phyloP scores from a whole-genome alignment of 345 rosid species.

The Balakata baccata region DNA sequence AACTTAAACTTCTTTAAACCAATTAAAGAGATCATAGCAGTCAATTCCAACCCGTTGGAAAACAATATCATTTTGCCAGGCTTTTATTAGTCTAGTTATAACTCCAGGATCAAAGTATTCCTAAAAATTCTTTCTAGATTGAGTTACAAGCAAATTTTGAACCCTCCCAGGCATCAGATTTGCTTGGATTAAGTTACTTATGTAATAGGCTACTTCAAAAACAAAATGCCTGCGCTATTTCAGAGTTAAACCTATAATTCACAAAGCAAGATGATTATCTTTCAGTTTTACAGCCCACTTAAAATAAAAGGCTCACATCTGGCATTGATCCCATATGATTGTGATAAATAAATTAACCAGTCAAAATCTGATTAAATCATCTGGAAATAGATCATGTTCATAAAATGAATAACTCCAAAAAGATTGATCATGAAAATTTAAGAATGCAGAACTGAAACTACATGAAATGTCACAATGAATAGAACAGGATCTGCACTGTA shows the following conservation, averaged over 20 bases:
- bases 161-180: background rate
- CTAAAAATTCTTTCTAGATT: background rate
- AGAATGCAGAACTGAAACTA: too few relatives aligned
- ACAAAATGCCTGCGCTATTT: background rate
- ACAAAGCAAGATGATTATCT: background rate
- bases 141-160: background rate
- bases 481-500: background rate
- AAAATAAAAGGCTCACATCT: background rate
- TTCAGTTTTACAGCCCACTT: background rate
- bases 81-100: background rate
- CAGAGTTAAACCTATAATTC: too few relatives aligned
- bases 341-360: background rate
- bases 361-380: background rate
- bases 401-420: background rate
- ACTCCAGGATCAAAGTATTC: background rate
- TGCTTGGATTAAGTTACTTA: background rate
- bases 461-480: background rate
- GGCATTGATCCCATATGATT: background rate
- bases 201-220: background rate
- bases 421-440: background rate
- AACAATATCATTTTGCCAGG: background rate
- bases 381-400: background rate
- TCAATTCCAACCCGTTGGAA: too few relatives aligned
- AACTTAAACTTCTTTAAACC: background rate
- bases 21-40: background rate